phyloP scores from a whole-genome alignment of 352 stramenopile species.

The Pythium folliculosum region DNA sequence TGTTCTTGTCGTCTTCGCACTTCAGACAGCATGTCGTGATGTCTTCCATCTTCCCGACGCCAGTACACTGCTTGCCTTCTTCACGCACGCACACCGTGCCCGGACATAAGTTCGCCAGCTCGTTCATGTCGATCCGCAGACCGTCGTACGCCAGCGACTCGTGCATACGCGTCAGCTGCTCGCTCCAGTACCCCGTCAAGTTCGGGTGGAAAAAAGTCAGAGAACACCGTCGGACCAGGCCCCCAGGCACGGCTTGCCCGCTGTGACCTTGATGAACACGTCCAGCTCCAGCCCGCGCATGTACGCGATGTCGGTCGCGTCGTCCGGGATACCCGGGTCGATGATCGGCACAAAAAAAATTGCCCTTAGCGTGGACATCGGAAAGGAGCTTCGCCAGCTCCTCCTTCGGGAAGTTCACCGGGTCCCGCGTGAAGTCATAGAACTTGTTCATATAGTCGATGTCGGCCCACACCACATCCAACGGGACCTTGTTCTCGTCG shows the following conservation, averaged over 20 bases:
- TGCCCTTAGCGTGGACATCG: conserved; percentile 52
- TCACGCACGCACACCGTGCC: conserved; percentile 45
- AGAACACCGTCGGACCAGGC: conserved; percentile 78
- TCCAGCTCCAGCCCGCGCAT: conserved; percentile 54
- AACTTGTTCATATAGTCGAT: conserved; percentile 61
- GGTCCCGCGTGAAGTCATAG: conserved; percentile 61
- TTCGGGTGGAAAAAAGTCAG: conserved; percentile 84
- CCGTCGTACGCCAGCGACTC: conserved; percentile 60
- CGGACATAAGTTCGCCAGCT: conserved; percentile 76
- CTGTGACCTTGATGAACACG: conserved; percentile 79
- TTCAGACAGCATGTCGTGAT: conserved; percentile 54
- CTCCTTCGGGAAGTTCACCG: conserved; percentile 38
- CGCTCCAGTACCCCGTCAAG: conserved; percentile 58
- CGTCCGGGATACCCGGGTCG: conserved; percentile 76
- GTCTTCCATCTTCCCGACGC: conserved; percentile 33
- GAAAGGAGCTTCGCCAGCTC: conserved; percentile 43
- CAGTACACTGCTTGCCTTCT: conserved; percentile 35
- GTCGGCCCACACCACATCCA: conserved; percentile 61
- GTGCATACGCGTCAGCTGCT: conserved; percentile 62
- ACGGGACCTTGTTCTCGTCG: conserved; percentile 37
- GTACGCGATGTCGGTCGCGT: conserved; percentile 53
- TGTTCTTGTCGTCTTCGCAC: conserved; percentile 44
- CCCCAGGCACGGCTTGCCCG: conserved; percentile 65
- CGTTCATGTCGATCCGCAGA: conserved; percentile 91
- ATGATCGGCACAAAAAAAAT: conserved; percentile 83